Conservation (phyloP, 495 filamentous ascomycete genomes). For the Xylona heveae region DNA sequence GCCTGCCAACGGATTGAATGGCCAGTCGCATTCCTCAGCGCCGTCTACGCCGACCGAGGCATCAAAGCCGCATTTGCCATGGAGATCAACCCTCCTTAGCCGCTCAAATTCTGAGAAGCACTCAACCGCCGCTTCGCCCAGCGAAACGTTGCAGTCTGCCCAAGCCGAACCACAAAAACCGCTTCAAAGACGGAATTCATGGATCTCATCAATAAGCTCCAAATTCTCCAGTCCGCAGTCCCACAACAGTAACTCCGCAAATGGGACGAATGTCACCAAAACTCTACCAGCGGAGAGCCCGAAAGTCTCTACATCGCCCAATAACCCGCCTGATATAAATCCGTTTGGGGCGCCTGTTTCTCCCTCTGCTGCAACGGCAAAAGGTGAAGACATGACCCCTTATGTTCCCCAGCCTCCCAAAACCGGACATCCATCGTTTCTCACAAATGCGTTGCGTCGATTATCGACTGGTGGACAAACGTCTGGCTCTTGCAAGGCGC, state of each 20-base stretch:
- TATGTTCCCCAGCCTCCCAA: conserved; percentile 48
- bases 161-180: conserved; percentile 11
- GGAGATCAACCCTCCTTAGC: no score
- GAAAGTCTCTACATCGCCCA: no score
- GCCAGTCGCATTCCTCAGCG: no score
- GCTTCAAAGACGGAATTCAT: conserved; percentile 46
- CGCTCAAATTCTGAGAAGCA: conserved; percentile 13
- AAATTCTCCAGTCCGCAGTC: no score
- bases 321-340: no score
- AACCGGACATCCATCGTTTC: conserved; percentile 43
- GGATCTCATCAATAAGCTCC: conserved; percentile 81
- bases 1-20: no score
- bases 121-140: conserved; percentile 12
- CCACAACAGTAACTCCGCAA: no score
- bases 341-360: conserved; percentile 29
- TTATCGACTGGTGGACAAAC: conserved; percentile 33
- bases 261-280: no score
- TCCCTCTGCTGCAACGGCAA: conserved; percentile 33
- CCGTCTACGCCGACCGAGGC: no score
- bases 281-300: no score
- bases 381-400: conserved; percentile 28
- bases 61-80: no score
- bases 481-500: conserved; percentile 26
- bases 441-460: conserved; percentile 62
- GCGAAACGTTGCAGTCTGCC: conserved; percentile 20